Conservation (phyloP, 495 filamentous ascomycete species). For the Aspergillus olivimuriae region DNA sequence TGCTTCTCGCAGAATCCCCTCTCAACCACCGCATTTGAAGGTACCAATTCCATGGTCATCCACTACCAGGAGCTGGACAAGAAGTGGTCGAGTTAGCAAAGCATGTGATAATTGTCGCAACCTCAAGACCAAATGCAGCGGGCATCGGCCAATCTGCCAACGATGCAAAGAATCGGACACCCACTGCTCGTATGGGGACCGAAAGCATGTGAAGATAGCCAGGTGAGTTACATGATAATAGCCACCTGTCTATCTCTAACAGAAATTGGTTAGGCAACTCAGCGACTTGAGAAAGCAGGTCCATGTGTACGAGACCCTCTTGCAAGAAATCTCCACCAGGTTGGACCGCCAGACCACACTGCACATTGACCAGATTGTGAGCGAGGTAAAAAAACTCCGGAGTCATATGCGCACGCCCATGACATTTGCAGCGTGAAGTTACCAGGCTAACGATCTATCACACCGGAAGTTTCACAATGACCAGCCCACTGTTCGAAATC, state of each 20-base stretch:
- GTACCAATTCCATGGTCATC: conserved; percentile 26
- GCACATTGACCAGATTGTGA: conserved; percentile 29
- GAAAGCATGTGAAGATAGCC: conserved; percentile 50
- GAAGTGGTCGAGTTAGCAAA: conserved; percentile 34
- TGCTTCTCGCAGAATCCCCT: too few species aligned
- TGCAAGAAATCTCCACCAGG: conserved; percentile 30
- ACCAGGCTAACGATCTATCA: too few species aligned
- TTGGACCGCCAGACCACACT: conserved; percentile 24
- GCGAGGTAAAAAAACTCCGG: conserved; percentile 17
- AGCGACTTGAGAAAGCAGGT: conserved; percentile 32
- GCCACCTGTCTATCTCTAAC: conserved; percentile 3
- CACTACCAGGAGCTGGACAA: conserved; percentile 20
- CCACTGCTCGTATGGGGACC: conserved; percentile 48
- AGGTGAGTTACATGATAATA: conserved; percentile 34
- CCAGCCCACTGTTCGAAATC: too few species aligned
- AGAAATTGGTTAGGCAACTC: conserved; percentile 24
- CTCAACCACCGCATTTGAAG: conserved; percentile 13
- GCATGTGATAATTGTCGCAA: conserved; percentile 71
- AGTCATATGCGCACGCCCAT: not conserved
- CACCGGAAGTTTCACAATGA: too few species aligned
- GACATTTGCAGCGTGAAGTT: not conserved
- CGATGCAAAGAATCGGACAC: conserved; percentile 48
- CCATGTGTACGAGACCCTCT: conserved; percentile 25
- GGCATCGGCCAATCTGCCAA: conserved; percentile 47
- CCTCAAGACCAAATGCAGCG: conserved; percentile 58